Evolutionary conservation across 2,329 filamentous ascomycete species (phyloP).

Genomic region (Lasiodiplodia citricola): DNA sequence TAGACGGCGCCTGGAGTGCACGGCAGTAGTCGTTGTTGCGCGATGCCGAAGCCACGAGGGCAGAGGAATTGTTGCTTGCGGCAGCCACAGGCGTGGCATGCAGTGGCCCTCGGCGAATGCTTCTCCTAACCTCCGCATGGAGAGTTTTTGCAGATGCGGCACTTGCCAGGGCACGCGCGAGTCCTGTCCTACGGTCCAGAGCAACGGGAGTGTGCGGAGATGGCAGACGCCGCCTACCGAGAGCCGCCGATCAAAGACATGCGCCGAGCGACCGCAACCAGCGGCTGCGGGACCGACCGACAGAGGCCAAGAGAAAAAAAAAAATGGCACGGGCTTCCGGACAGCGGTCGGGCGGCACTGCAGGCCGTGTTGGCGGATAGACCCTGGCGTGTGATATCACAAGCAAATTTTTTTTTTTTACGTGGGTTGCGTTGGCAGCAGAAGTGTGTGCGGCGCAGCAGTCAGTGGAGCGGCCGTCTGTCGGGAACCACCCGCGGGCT

Average conservation of each 20-base stretch:
- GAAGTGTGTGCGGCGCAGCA: neutral
- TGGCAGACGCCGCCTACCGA: conserved; percentile 4
- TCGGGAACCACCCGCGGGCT: conserved; percentile 12
- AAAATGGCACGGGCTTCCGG: neutral
- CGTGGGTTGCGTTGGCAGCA: conserved; percentile 1
- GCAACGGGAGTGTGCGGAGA: conserved; percentile 7
- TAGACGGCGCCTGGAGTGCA: neutral
- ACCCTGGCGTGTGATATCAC: neutral
- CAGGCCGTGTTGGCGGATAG: conserved; percentile 2
- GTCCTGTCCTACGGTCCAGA: conserved; percentile 13
- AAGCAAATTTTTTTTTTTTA: neutral
- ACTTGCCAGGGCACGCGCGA: conserved; percentile 9
- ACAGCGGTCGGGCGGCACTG: conserved; percentile 1
- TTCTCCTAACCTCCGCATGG: neutral
- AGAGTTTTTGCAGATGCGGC: conserved; percentile 3
- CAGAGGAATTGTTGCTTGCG: neutral
- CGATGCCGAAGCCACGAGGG: conserved; percentile 12
- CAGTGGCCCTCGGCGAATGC: neutral
- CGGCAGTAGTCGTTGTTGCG: conserved; percentile 8
- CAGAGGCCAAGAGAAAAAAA: neutral
- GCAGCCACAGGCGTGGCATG: conserved; percentile 9
- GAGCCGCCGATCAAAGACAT: conserved; percentile 12
- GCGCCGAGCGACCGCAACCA: neutral
- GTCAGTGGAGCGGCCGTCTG: conserved; percentile 1
- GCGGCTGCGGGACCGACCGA: neutral